Evolutionary conservation across 208 protist species (phyloP).

Genomic region (Angomonas deanei): DNA sequence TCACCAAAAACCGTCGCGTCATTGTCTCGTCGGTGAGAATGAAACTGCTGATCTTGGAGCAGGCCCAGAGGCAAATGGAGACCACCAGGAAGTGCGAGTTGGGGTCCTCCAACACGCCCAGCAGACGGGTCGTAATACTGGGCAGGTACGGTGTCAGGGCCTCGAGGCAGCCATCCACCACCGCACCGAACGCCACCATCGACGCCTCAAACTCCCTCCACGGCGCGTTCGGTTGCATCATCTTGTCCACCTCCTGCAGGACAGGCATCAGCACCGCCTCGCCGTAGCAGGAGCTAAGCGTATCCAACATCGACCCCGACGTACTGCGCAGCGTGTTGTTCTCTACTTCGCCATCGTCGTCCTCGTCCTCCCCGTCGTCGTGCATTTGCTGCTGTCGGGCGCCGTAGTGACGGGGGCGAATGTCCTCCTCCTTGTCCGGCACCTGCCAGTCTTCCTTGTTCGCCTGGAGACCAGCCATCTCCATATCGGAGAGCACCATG

Average conservation of each 20-base stretch:
- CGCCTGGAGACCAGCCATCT: constrained; percentile 80
- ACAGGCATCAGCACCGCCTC: constrained; percentile 71
- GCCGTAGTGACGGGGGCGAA: constrained; percentile 78
- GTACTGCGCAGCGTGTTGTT: constrained; percentile 92
- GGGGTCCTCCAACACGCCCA: constrained; percentile 57
- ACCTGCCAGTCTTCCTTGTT: constrained; percentile 73
- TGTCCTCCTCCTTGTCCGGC: constrained; percentile 78
- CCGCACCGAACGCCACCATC: constrained; percentile 90
- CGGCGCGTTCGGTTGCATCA: constrained; percentile 46
- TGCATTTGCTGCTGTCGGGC: constrained; percentile 37
- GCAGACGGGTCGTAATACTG: constrained; percentile 60
- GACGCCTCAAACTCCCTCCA: constrained; percentile 88
- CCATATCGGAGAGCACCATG: constrained; percentile 91
- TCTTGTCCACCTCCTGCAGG: constrained; percentile 68
- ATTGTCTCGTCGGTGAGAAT: constrained; percentile 25
- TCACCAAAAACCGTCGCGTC: constrained; percentile 35
- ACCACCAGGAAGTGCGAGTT: constrained; percentile 86
- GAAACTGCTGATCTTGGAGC: constrained; percentile 64
- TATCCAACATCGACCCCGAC: constrained; percentile 81
- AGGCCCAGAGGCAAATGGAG: constrained; percentile 88
- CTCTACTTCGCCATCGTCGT: constrained; percentile 85
- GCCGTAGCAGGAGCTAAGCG: constrained; percentile 78
- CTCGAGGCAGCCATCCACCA: constrained; percentile 88
- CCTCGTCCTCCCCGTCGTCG: constrained; percentile 57
- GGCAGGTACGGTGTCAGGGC: constrained; percentile 73